Evolutionary conservation across 2,329 filamentous ascomycete genomes (phyloP), one percentile per base, ranked within the genome.

Genomic region (Aulographum hederae): DNA sequence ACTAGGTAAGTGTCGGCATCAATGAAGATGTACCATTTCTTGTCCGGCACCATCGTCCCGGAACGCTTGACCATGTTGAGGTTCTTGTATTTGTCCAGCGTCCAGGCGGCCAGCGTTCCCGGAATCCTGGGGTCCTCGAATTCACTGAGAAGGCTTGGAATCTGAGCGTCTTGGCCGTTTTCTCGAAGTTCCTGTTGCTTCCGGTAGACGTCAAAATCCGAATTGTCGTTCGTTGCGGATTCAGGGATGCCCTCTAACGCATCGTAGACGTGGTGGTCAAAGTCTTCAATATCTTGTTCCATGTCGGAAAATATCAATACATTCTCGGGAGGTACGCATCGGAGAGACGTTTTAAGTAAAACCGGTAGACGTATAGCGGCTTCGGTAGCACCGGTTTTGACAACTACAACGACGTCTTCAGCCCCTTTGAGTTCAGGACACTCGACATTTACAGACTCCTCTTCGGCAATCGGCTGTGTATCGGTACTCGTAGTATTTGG

Each of bases 61-160:
- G 20, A 6, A 6, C 26, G 12, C 11, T 26, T 11, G 18, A 26
- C 30, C 13, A 32, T 32, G 15, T 32, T 17, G n/a, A 32, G 8
- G 17, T 32, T 32, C 20, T 32, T 32, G 30, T 32, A 32, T 19
- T 32, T 32, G 30, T 32, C 30, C 18, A 32, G 20, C 6, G 17
- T 27, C 30, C 30, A 32, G 2, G 36, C 38, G 4, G 35, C 35
- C 18, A 25, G 21, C 21, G 21, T 8, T 8, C n/a, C 21, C 8
- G 21, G 21, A 25, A n/a, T 25, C n/a, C 21, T 25, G 8, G n/a
- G 8, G 8, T n/a, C 21, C 8, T n/a, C n/a, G n/a, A n/a, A n/a
- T n/a, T n/a, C n/a, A n/a, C n/a, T n/a, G n/a, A n/a, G n/a, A n/a
- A 25, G 21, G 21, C 8, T 25, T 25, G 8, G 8, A n/a, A 25